Evolutionary conservation across 2,329 filamentous ascomycete genomes (phyloP).

Genomic region (Zopfia rhizophila): DNA sequence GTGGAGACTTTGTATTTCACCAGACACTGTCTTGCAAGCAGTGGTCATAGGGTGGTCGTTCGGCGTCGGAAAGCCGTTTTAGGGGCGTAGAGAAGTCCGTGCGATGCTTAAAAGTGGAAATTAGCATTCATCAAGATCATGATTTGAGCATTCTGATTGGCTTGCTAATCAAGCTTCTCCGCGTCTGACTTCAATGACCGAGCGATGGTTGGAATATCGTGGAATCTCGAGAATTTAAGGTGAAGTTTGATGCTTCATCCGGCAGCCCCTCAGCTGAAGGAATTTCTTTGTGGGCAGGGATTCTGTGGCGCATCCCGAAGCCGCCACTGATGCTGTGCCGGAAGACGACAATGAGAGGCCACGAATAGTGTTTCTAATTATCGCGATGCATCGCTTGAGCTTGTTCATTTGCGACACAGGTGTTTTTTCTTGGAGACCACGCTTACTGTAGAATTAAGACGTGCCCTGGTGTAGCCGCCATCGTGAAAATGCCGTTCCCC

Average conservation of each 20-base stretch:
- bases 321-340: too few species aligned
- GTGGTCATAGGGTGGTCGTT: too few species aligned
- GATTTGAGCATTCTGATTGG: constrained; percentile 34
- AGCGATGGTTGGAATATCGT: constrained; percentile 6
- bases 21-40: too few species aligned
- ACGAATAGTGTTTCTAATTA: too few species aligned
- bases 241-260: too few species aligned
- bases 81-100: constrained; percentile 16
- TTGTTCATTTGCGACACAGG: constrained; percentile 1
- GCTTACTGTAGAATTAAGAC: not conserved
- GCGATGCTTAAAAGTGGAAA: constrained; percentile 48
- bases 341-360: too few species aligned
- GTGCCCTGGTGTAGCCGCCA: not conserved
- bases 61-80: constrained; percentile 6
- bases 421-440: not conserved
- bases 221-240: not conserved
- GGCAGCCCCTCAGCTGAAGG: too few species aligned
- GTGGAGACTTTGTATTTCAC: too few species aligned
- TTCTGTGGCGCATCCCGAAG: too few species aligned
- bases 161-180: constrained; percentile 30
- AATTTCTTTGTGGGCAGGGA: too few species aligned
- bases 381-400: constrained; percentile 1
- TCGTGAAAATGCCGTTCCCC: constrained; percentile 4
- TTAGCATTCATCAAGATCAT: constrained; percentile 24
- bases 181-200: constrained; percentile 34